These are phyloP conservation scores for Arthrobotrys megalospora DNA, from an alignment of 2,329 filamentous ascomycete species.

Conservation along the genomic window DNA sequence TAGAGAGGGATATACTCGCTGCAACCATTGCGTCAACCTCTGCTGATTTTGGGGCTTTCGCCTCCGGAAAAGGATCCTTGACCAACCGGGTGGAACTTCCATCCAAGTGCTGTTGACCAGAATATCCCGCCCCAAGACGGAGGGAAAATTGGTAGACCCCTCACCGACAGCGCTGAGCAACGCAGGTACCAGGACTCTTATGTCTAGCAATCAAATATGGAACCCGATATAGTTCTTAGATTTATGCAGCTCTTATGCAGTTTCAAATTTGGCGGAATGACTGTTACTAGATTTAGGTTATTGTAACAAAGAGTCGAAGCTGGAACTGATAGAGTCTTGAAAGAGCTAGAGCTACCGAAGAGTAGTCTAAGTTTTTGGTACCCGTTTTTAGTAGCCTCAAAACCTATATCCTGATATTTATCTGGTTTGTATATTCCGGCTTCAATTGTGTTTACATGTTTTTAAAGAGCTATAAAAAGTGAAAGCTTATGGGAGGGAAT, in stretches of 20 bases:
- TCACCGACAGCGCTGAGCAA: constrained; percentile 1
- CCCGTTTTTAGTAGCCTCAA: too few relatives aligned
- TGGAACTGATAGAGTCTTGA: too few relatives aligned
- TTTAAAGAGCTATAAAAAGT: too few relatives aligned
- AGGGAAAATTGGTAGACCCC: background rate
- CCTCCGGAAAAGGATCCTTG: background rate
- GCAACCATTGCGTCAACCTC: constrained; percentile 47
- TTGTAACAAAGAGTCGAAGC: too few relatives aligned
- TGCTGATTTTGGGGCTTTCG: constrained; percentile 44
- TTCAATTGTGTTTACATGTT: too few relatives aligned
- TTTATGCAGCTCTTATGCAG: background rate
- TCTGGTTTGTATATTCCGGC: too few relatives aligned
- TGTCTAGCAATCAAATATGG: background rate
- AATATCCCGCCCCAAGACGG: constrained; percentile 17
- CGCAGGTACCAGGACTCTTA: constrained; percentile 12
- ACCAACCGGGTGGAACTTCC: constrained; percentile 25
- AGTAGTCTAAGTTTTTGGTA: too few relatives aligned
- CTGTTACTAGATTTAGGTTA: background rate
- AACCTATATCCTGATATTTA: too few relatives aligned
- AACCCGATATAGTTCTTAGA: background rate
- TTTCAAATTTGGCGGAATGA: background rate
- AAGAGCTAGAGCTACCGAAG: too few relatives aligned
- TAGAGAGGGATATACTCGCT: background rate
- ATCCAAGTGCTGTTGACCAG: background rate
- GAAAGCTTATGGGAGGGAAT: too few relatives aligned